phyloP scores from a whole-genome alignment of 2,329 filamentous ascomycete species.

The Ophiocordyceps sinensis region DNA sequence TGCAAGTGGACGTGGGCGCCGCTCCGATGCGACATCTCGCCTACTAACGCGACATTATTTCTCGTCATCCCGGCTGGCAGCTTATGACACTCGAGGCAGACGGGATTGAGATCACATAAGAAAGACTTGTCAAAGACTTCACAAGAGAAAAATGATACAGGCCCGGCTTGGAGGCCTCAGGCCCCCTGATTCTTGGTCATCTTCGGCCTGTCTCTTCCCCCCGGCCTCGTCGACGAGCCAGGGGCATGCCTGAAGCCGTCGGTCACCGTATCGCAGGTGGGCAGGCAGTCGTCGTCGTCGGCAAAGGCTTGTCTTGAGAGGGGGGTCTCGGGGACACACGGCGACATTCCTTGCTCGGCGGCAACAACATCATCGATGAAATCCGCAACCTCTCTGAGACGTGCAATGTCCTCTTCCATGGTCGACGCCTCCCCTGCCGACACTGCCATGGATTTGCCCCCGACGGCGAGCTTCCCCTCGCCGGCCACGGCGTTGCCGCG shows the following conservation, averaged over 20 bases:
- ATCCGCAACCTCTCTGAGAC: conserved; percentile 29
- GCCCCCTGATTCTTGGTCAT: not conserved
- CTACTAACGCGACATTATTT: no score
- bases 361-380: conserved; percentile 31
- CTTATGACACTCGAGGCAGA: no score
- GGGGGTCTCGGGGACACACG: not conserved
- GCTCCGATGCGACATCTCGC: no score
- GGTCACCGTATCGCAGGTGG: conserved; percentile 24
- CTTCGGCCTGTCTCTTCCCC: not conserved
- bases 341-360: conserved; percentile 22
- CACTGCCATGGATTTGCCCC: no score
- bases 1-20: no score
- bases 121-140: no score
- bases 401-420: conserved; percentile 34
- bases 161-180: no score
- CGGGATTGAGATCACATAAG: no score
- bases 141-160: no score
- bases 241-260: not conserved
- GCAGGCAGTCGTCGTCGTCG: conserved; percentile 24
- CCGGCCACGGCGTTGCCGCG: no score
- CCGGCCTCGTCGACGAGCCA: not conserved
- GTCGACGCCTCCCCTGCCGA: conserved; percentile 2
- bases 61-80: no score
- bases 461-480: no score
- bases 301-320: not conserved